phyloP scores from a whole-genome alignment of 108 stramenopile species.

The Cylindrotheca fusiformis region DNA sequence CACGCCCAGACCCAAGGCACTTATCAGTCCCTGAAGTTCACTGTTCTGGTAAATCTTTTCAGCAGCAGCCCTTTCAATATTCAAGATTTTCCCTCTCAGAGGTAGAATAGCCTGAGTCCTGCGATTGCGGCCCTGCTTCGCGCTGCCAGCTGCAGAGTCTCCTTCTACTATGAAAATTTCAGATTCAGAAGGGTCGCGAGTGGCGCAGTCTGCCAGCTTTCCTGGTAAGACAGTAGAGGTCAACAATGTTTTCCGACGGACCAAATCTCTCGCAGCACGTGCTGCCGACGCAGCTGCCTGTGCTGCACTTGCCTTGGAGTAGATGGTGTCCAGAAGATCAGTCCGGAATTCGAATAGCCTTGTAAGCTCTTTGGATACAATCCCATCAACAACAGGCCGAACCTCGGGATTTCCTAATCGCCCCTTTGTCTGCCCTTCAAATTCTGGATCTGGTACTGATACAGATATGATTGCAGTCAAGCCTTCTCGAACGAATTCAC shows the following conservation, averaged over 20 bases:
- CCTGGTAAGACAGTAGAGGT: conserved; percentile 90
- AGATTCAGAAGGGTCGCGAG: conserved; percentile 67
- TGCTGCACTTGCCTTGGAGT: conserved; percentile 85
- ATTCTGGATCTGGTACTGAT: conserved; percentile 91
- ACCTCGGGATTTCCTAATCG: conserved; percentile 95
- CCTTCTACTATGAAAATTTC: conserved; percentile 97
- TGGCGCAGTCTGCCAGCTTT: conserved; percentile 91
- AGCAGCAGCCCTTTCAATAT: conserved; percentile 91
- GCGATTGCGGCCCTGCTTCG: conserved; percentile 94
- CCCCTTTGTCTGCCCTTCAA: conserved; percentile 97
- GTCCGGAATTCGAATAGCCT: conserved; percentile 91
- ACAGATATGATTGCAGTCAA: conserved; percentile 88
- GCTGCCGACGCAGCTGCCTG: conserved; percentile 91
- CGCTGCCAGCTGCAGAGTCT: conserved; percentile 93
- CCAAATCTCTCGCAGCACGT: conserved; percentile 92
- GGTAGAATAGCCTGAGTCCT: conserved; percentile 93
- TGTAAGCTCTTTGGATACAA: conserved; percentile 70
- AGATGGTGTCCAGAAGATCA: conserved; percentile 74
- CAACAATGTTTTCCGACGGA: conserved; percentile 88
- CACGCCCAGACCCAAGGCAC: conserved; percentile 88
- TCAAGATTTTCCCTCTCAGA: conserved; percentile 93
- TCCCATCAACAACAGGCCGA: conserved; percentile 81
- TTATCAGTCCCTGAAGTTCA: conserved; percentile 91
- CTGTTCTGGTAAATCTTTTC: conserved; percentile 91
- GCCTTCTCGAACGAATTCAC: conserved; percentile 93